phyloP scores from a whole-genome alignment of 768 basidiomycete genomes.

The Tremella yokohamensis region DNA sequence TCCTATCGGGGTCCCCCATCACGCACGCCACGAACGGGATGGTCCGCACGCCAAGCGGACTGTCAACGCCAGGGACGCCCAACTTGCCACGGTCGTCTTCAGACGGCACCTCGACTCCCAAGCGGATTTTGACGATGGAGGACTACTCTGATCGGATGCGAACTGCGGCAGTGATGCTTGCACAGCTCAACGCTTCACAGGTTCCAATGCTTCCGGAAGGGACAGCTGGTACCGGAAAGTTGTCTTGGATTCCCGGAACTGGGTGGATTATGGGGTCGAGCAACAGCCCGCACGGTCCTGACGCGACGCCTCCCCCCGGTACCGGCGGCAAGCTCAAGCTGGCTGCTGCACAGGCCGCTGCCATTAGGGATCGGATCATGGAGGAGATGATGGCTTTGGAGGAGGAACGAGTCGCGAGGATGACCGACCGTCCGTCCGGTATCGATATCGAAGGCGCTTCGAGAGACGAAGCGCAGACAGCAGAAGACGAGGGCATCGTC shows the following conservation, averaged over 20 bases:
- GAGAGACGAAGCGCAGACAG: slow-evolving; percentile 54
- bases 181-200: slow-evolving; percentile 76
- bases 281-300: slow-evolving; percentile 9
- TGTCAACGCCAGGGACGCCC: slow-evolving; percentile 8
- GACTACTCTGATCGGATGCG: slow-evolving; percentile 99
- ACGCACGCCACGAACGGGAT: not conserved
- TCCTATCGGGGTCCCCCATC: not conserved
- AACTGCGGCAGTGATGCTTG: slow-evolving; percentile 96
- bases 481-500: slow-evolving; percentile 91
- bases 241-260: slow-evolving; percentile 61
- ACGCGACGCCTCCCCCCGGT: slow-evolving; percentile 19
- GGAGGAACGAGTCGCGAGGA: slow-evolving; percentile 92
- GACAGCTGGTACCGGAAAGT: slow-evolving; percentile 38
- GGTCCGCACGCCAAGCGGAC: not conserved
- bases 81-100: not conserved
- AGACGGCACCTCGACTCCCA: slow-evolving; percentile 8
- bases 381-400: slow-evolving; percentile 95
- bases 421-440: slow-evolving; percentile 56
- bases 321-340: slow-evolving; percentile 69
- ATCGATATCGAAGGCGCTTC: slow-evolving; percentile 28
- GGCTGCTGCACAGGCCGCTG: slow-evolving; percentile 68
- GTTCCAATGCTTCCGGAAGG: slow-evolving; percentile 38
- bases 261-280: slow-evolving; percentile 55
- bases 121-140: slow-evolving; percentile 69
- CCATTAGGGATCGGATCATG: slow-evolving; percentile 94